Evolutionary conservation across 176 grass and related monocot genomes (phyloP).

Genomic region (Chloris gayana): DNA sequence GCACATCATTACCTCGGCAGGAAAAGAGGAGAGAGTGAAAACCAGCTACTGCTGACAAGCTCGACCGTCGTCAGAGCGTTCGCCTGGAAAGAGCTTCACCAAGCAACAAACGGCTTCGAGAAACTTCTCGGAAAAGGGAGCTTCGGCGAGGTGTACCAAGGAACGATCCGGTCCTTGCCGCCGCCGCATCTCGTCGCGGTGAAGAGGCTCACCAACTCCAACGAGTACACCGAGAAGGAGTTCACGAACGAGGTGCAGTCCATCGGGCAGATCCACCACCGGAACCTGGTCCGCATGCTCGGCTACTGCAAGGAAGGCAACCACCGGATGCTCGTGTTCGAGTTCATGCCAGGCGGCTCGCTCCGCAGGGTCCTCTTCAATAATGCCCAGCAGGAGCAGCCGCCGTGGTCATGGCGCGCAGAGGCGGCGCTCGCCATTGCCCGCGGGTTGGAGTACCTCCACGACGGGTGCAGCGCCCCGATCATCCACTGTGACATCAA

Average conservation of each 20-base stretch:
- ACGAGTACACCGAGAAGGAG: conserved; percentile 4
- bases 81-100: conserved; percentile 31
- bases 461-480: neutral
- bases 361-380: no score
- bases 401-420: neutral
- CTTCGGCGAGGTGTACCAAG: conserved; percentile 27
- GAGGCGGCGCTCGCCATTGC: conserved; percentile 12
- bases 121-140: conserved; percentile 35
- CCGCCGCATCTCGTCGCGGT: conserved; percentile 3
- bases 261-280: conserved; percentile 38
- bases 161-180: neutral
- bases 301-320: conserved; percentile 23
- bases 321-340: conserved; percentile 39
- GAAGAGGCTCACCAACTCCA: conserved; percentile 22
- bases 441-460: conserved; percentile 32
- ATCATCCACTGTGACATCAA: conserved; percentile 50
- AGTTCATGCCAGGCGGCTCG: conserved; percentile 28
- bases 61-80: neutral
- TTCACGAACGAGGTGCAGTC: conserved; percentile 37
- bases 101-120: conserved; percentile 36
- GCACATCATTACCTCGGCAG: neutral
- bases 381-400: neutral
- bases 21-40: neutral
- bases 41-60: neutral
- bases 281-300: conserved; percentile 33